phyloP scores from a whole-genome alignment of 169 alveolate species.

The Theileria sp. region DNA sequence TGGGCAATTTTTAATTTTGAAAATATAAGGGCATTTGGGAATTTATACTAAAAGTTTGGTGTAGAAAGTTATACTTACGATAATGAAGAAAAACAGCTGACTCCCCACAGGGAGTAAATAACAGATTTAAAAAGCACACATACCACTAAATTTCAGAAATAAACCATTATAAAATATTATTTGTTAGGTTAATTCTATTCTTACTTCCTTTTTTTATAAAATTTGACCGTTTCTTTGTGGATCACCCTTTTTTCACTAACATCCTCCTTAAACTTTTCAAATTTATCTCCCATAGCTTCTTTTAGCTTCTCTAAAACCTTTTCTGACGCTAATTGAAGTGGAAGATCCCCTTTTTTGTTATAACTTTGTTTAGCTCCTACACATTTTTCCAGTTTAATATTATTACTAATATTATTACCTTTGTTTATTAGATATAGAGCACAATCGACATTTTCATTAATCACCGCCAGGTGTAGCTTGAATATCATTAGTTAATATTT shows the following conservation, averaged over 20 bases:
- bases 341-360: conserved; percentile 42
- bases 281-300: conserved; percentile 29
- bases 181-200: neutral
- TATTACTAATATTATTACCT: conserved; percentile 19
- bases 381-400: neutral
- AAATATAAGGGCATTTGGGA: neutral
- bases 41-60: neutral
- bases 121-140: neutral
- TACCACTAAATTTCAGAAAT: neutral
- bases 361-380: conserved; percentile 55
- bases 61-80: neutral
- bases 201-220: conserved; percentile 42
- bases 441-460: conserved; percentile 47
- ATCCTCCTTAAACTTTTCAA: conserved; percentile 16
- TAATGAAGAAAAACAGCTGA: neutral
- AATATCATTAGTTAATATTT: neutral
- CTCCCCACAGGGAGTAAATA: conserved; percentile 18
- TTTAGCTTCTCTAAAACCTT: neutral
- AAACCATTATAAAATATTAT: neutral
- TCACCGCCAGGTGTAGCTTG: conserved; percentile 55
- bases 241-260: conserved; percentile 8
- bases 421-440: conserved; percentile 33
- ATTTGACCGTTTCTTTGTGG: conserved; percentile 42
- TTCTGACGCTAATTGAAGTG: conserved; percentile 57
- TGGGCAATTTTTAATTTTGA: neutral